Evolutionary conservation across 2,329 filamentous ascomycete species (phyloP).

Genomic region (Elsinoe arachidis): DNA sequence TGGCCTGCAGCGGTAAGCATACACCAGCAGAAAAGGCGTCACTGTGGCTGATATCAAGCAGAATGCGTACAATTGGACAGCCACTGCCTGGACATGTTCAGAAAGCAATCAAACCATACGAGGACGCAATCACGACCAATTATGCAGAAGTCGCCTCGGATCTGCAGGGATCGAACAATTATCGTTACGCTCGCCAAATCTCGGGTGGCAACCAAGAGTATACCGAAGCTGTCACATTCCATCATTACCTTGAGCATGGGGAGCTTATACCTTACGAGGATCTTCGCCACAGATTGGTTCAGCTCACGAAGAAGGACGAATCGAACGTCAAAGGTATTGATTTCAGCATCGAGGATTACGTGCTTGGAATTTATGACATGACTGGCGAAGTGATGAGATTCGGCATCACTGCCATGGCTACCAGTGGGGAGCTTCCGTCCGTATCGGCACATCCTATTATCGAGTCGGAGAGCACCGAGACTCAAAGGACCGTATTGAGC

Average conservation of each 20-base stretch:
- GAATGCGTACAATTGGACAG: conserved; percentile 52
- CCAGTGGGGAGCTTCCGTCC: conserved; percentile 49
- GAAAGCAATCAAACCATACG: conserved; percentile 60
- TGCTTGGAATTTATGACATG: conserved; percentile 86
- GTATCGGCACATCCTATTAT: conserved; percentile 26
- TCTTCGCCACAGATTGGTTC: conserved; percentile 35
- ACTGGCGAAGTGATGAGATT: conserved; percentile 97
- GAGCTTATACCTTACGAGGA: conserved; percentile 61
- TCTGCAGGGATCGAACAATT: conserved; percentile 66
- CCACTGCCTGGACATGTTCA: conserved; percentile 60
- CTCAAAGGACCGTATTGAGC: conserved; percentile 56
- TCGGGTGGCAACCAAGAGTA: conserved; percentile 82
- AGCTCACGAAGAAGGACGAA: conserved; percentile 23
- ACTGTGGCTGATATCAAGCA: conserved; percentile 26
- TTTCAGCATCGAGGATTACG: conserved; percentile 74
- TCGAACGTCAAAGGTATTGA: conserved; percentile 43
- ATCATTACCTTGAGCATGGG: conserved; percentile 75
- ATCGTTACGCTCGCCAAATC: conserved; percentile 72
- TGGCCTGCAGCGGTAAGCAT: conserved; percentile 61
- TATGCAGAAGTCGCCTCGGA: conserved; percentile 63
- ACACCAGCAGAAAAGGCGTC: no score
- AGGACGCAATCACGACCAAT: conserved; percentile 60
- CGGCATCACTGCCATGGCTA: conserved; percentile 78
- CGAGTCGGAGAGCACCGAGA: conserved; percentile 24
- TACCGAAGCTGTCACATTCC: conserved; percentile 82